Evolutionary conservation across 441 rosid species (phyloP).

Genomic region (Raphanus hybrid): DNA sequence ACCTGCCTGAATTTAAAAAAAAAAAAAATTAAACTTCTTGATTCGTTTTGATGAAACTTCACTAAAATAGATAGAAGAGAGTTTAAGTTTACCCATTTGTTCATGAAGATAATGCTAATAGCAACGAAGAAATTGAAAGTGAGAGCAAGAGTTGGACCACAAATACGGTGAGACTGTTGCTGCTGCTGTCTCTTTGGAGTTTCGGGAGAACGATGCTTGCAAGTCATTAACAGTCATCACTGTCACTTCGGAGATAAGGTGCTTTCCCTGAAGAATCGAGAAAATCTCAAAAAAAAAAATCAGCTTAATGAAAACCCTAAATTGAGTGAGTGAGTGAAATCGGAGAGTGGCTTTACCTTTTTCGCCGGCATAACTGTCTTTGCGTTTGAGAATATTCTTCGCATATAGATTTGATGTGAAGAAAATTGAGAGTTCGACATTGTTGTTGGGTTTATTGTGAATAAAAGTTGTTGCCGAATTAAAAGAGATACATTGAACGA

Average conservation of each 20-base stretch:
- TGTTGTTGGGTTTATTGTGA: too few relatives aligned
- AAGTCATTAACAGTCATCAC: slow-evolving; percentile 53
- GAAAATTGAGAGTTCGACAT: too few relatives aligned
- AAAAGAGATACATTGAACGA: too few relatives aligned
- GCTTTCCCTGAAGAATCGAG: slow-evolving; percentile 38
- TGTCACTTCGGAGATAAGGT: slow-evolving; percentile 4
- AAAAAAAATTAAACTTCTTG: too few relatives aligned
- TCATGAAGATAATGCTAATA: slow-evolving; percentile 74
- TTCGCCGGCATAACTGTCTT: slow-evolving; percentile 88
- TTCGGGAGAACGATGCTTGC: slow-evolving; percentile 68
- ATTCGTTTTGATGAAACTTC: background rate
- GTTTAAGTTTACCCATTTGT: slow-evolving; percentile 70
- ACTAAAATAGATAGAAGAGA: too few relatives aligned
- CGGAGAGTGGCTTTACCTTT: slow-evolving; percentile 44
- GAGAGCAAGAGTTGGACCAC: slow-evolving; percentile 72
- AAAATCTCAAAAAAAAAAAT: too few relatives aligned
- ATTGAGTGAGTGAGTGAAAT: background rate
- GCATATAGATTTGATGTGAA: slow-evolving; percentile 35
- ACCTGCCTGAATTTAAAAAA: too few relatives aligned
- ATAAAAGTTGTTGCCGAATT: too few relatives aligned
- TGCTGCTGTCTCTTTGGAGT: slow-evolving; percentile 68
- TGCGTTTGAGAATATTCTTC: slow-evolving; percentile 83
- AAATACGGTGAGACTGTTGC: slow-evolving; percentile 44
- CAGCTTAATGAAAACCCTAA: slow-evolving; percentile 5
- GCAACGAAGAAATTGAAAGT: slow-evolving; percentile 91